phyloP scores from a whole-genome alignment of 1,284 basidiomycete species.

The Ustilago hordei region DNA sequence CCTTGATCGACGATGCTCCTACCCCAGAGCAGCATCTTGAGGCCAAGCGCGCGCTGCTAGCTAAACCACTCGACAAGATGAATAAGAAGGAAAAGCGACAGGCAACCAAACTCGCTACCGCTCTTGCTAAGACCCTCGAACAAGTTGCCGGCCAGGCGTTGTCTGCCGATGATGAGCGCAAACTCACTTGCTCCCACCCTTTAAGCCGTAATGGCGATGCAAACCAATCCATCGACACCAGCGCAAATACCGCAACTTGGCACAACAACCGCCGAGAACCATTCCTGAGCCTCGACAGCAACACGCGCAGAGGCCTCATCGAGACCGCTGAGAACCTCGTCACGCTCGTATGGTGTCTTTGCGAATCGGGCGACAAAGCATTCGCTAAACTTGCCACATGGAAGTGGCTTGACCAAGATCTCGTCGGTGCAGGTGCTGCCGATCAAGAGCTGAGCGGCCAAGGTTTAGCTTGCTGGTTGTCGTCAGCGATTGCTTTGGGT shows the following conservation, averaged over 20 bases:
- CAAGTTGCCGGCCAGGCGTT: slow-evolving; percentile 35
- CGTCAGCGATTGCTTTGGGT: slow-evolving; percentile 45
- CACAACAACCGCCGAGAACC: slow-evolving; percentile 22
- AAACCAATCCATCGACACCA: slow-evolving; percentile 21
- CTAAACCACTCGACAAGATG: slow-evolving; percentile 66
- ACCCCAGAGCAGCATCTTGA: slow-evolving; percentile 44
- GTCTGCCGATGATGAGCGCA: slow-evolving; percentile 30
- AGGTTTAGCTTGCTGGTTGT: slow-evolving; percentile 51
- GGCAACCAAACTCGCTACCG: slow-evolving; percentile 57
- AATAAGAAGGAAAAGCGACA: slow-evolving; percentile 68
- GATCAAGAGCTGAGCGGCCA: slow-evolving; percentile 40
- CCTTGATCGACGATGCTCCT: slow-evolving; percentile 37
- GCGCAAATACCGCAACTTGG: background rate
- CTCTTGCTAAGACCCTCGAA: slow-evolving; percentile 44
- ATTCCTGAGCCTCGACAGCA: slow-evolving; percentile 46
- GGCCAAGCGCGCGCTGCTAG: slow-evolving; percentile 33
- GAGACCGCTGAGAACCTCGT: slow-evolving; percentile 59
- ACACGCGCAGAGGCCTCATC: slow-evolving; percentile 50
- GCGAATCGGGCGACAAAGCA: slow-evolving; percentile 56
- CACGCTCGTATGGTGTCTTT: slow-evolving; percentile 52
- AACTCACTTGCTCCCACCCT: slow-evolving; percentile 19
- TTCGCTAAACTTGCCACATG: slow-evolving; percentile 46
- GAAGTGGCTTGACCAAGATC: slow-evolving; percentile 47
- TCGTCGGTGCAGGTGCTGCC: slow-evolving; percentile 21
- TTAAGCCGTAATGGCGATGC: background rate